Percentiles rank a stretch among this genome's conserved stretches.
Conservation (phyloP, 139 green algal genomes). For the Ettlia oleoabundans region DNA sequence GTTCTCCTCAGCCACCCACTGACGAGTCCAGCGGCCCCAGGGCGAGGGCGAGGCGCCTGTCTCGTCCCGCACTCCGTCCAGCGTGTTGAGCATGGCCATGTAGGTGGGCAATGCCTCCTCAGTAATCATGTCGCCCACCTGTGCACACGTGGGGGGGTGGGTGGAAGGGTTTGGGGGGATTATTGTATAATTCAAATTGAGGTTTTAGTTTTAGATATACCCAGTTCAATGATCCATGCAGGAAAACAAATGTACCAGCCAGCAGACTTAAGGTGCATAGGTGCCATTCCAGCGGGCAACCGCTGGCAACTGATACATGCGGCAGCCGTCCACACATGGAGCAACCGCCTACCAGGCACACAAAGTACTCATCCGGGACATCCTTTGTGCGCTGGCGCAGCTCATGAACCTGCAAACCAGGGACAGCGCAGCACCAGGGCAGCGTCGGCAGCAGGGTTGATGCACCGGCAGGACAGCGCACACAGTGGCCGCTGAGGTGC, state of each 20-base stretch:
- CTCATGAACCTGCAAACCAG: slow-evolving; percentile 72
- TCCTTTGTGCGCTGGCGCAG: slow-evolving; percentile 80
- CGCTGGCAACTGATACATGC: too few species aligned
- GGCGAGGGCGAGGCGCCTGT: slow-evolving; percentile 77
- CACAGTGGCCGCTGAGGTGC: too few species aligned
- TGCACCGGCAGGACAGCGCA: too few species aligned
- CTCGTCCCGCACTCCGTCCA: slow-evolving; percentile 81
- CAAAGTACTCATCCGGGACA: slow-evolving; percentile 96
- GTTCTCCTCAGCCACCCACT: slow-evolving; percentile 98
- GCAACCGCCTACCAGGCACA: slow-evolving; percentile 90
- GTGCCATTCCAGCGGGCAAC: too few species aligned
- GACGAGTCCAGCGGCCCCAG: slow-evolving; percentile 87
- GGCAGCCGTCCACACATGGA: too few species aligned
- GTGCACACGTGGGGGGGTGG: background rate
- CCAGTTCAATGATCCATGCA: too few species aligned
- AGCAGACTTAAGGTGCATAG: too few species aligned
- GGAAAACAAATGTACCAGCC: too few species aligned
- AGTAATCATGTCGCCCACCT: slow-evolving; percentile 74
- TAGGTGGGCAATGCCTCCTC: slow-evolving; percentile 99
- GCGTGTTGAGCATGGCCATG: slow-evolving; percentile 99
- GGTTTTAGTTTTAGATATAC: too few species aligned
- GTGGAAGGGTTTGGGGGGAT: too few species aligned
- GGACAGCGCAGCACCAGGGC: background rate
- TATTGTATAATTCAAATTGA: too few species aligned
- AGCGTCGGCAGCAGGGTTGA: too few species aligned